phyloP scores from a whole-genome alignment of 2,329 filamentous ascomycete genomes.

The Davidsoniella virescens region DNA sequence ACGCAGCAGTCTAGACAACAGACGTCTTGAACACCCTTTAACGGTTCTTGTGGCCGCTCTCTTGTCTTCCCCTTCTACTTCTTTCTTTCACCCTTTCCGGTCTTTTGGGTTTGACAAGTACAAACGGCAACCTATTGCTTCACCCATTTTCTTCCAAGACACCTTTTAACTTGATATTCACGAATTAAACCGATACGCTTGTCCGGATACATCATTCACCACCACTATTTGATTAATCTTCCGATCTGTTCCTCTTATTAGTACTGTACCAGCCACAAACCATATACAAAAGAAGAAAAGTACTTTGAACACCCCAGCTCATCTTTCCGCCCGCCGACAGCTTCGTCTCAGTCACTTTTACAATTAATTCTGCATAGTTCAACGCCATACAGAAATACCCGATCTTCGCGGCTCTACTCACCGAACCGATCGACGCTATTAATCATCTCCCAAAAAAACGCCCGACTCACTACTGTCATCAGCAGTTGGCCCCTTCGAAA shows the following conservation, averaged over 20 bases:
- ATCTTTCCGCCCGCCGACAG: no score
- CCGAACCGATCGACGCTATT: background rate
- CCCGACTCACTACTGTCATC: background rate
- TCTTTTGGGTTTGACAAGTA: conserved; percentile 3
- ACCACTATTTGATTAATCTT: background rate
- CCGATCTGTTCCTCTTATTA: no score
- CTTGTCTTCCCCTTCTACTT: background rate
- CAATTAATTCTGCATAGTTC: background rate
- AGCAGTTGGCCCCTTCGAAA: background rate
- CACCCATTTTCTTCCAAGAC: background rate
- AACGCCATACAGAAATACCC: background rate
- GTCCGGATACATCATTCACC: background rate
- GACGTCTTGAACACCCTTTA: conserved; percentile 1
- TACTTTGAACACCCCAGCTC: no score
- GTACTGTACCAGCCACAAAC: background rate
- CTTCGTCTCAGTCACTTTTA: no score
- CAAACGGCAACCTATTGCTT: background rate
- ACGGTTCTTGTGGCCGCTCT: conserved; percentile 1
- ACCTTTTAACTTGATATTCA: background rate
- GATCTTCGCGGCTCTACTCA: background rate
- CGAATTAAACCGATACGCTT: background rate
- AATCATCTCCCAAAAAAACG: background rate
- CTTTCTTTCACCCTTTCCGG: conserved; percentile 2
- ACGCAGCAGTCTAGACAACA: background rate
- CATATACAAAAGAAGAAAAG: background rate